Evolutionary conservation across 805 yeast genomes (phyloP), one percentile per base, ranked within the genome.

Genomic region (Brettanomyces bruxellensis): DNA sequence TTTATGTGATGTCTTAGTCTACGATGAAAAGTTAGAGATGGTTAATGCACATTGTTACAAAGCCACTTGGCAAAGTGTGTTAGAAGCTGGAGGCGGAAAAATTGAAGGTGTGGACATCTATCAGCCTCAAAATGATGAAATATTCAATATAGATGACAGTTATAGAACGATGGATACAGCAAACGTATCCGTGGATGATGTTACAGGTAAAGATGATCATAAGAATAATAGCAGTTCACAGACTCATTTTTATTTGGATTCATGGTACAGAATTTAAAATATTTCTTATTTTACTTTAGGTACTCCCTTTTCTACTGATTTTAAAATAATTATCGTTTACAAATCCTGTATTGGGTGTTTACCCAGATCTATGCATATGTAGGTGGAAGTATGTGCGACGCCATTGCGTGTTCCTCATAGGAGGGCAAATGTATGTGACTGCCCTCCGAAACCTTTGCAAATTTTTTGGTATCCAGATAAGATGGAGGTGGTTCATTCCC

Each of bases 1-100:
- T 0, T 68, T 93, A 23, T 88, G 97, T 62, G 95, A 89, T 52
- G 97, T 93, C 13, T 67, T 93, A 41, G 79, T 84, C 1, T 87
- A 74, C 62, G 99, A 93, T 57, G 96, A 89, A 56, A 85, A 82
- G 61, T 61, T 93, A 44, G 97, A 89, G 59, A 69, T 73, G 46
- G 70, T 79, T 3, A 71, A 72, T 38, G 81, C 70, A 3, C 76
- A 81, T 52, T 75, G 80, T 40, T 91, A 83, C 64, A 78, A 75
- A 55, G 93, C 95, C 0, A 84, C 96, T 1, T 82, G 91, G 80
- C 88, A 83, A 54, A 81, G 90, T 58, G 81, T 86, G 2, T 62
- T 84, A 40, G 90, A 81, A 56, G 77, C 86, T 45, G 87, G 84
- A 3, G 78, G 74, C 44, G 79, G 63, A 35, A 51, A 51, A 37